phyloP scores from a whole-genome alignment of 768 basidiomycete species.

The Mycena galericulata region DNA sequence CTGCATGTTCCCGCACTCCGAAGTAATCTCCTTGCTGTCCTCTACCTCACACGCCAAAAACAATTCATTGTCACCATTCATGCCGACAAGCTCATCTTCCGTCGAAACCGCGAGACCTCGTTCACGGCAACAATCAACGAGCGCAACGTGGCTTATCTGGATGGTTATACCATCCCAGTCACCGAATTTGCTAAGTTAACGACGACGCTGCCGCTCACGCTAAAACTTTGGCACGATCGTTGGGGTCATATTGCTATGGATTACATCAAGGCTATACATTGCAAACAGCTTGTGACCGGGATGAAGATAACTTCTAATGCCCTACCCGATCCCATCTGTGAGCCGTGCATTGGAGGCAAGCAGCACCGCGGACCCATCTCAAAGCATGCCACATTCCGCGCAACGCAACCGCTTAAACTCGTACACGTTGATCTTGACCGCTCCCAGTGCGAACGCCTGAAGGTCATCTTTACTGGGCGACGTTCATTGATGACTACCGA shows the following conservation, averaged over 20 bases:
- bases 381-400: neutral
- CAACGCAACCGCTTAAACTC: slow-evolving; percentile 30
- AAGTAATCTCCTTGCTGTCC: slow-evolving; percentile 18
- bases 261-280: neutral
- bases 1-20: slow-evolving; percentile 38
- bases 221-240: slow-evolving; percentile 39
- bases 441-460: slow-evolving; percentile 32
- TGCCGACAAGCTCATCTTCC: slow-evolving; percentile 7
- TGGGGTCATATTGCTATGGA: slow-evolving; percentile 34
- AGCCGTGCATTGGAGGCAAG: slow-evolving; percentile 36
- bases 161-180: slow-evolving; percentile 29
- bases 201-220: slow-evolving; percentile 24
- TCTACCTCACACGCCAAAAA: slow-evolving; percentile 26
- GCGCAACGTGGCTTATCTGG: slow-evolving; percentile 34
- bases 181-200: neutral
- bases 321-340: slow-evolving; percentile 39
- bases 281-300: slow-evolving; percentile 26
- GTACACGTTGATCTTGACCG: slow-evolving; percentile 48
- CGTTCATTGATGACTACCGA: slow-evolving; percentile 44
- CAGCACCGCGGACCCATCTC: slow-evolving; percentile 37
- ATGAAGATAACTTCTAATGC: slow-evolving; percentile 25
- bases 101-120: neutral
- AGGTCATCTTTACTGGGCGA: slow-evolving; percentile 44
- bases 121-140: slow-evolving; percentile 24
- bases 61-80: slow-evolving; percentile 15